Evolutionary conservation across 345 rosid species (phyloP).

Genomic region (Nephelium lappaceum): DNA sequence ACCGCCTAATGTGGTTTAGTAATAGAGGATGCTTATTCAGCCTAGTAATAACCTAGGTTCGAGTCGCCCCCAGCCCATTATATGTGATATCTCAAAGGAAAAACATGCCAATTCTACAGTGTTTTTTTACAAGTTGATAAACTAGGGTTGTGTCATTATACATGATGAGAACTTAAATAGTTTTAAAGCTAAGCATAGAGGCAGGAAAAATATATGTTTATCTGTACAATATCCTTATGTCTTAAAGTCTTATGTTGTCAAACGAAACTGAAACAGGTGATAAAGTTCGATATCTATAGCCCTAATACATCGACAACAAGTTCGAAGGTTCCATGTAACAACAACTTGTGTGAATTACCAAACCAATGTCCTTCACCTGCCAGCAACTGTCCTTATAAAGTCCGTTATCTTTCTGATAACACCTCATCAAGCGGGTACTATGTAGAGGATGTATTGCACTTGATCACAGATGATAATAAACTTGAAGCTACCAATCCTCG

Average conservation of each 20-base stretch:
- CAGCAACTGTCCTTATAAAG: constrained; percentile 64
- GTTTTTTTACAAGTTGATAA: too few species aligned
- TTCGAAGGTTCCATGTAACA: constrained; percentile 59
- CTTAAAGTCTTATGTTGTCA: not conserved
- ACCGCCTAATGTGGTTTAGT: too few species aligned
- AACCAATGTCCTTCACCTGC: constrained; percentile 52
- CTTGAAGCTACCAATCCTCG: constrained; percentile 47
- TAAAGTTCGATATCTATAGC: constrained; percentile 68
- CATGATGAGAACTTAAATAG: not conserved
- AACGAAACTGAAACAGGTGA: constrained; percentile 38
- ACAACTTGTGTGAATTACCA: constrained; percentile 47
- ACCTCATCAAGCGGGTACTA: constrained; percentile 71
- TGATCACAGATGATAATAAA: constrained; percentile 43
- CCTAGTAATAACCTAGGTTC: too few species aligned
- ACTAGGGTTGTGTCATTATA: not conserved
- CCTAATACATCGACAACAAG: constrained; percentile 73
- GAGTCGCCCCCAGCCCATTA: too few species aligned
- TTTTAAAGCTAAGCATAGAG: not conserved
- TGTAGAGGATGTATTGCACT: constrained; percentile 73
- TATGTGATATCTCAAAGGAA: too few species aligned
- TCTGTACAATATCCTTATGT: not conserved
- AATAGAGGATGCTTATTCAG: too few species aligned
- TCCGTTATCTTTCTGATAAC: constrained; percentile 65
- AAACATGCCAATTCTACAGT: not conserved
- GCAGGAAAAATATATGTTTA: not conserved